Evolutionary conservation across 2,329 filamentous ascomycete species (phyloP), one percentile per base, ranked within the genome.

Genomic region (Aspergillus fructus): DNA sequence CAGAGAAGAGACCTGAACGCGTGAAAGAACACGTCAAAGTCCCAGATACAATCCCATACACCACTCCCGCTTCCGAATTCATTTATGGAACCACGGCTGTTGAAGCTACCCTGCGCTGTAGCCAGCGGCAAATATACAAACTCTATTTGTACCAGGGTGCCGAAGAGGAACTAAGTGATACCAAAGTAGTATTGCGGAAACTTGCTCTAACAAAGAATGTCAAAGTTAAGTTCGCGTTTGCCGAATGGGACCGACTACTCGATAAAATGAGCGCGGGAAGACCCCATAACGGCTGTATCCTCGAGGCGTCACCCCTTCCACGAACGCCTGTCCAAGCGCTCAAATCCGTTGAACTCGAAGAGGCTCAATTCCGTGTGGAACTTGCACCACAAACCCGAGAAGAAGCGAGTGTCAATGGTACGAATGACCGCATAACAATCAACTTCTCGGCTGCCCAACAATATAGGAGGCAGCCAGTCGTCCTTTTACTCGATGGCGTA

Each of bases 31-130:
- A 72, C 41, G 69, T 76, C 45, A 72, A 63, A 58, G 69, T 75
- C 1, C 78, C 78, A 0, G 58, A 75, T 3, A 71, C 76, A 6
- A 80, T 89, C 17, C 85, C 86, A 1, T 88, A 93, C 69, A 91
- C 90, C 0, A 96, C 91, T 0, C 89, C 93, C 0, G 90, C 91
- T 5, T 96, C 93, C 0, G 89, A 96, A 60, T 97, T 97, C 66
- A 79, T 99, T 2, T 97, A 96, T 70, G 94, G 94, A 5, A 85
- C 84, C 45, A 90, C 89, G 2, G 86, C 90, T 2, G 91, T 97
- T 21, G 82, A 89, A 61, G 89, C 93, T 19, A 93, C 92, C 0
- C 78, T 99, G 19, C 85, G 82, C 63, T 83, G 85, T 45, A 79
- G 79, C 11, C 82, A 85, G 34, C 86, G 94, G 56, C 86, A 90